Base-by-base conservation (phyloP, 345 rosid species). In the Bruguiera sexangula region DNA sequence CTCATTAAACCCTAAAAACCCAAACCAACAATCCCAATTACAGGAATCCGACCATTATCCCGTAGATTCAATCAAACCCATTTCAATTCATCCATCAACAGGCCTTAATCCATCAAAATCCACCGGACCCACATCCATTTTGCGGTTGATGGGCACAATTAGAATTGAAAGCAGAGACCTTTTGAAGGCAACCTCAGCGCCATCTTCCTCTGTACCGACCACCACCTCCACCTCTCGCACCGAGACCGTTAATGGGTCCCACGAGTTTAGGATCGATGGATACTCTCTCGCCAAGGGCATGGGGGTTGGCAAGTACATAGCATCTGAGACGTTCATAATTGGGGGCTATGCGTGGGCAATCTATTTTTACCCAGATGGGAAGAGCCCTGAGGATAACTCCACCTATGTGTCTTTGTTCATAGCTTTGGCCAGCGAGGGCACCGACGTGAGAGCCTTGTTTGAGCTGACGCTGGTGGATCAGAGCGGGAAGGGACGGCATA, bases 301-400 rank as follows among this genome's bases (percentile, higher is more conserved):
- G 53, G 96, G 95, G 61, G 66, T 82, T 66, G 92, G 88, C 43
- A 87, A 87, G 69, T 89, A 87, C 76, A 69, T 76, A 65, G 84
- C 87, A 1, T 87, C 92, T 9, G 88, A 85, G 5, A 87, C 84
- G 24, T 87, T 89, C 73, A 61, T 79, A 65, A 85, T 89, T 18
- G 95, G 95, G 22, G 92, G 95, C 2, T 89, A 81, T 67, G 74
- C 79, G 59, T 87, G 92, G 95, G 95, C 92, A 39, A 77, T 89
- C 70, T 89, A 87, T 68, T 89, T 89, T 66, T 89, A 89, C 61
- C 92, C 95, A 6, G 95, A 85, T 63, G 95, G 95, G n/a, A 89
- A 89, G 77, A 89, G 88, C 84, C 67, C 74, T 27, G 92, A 89
- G 75, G 92, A 89, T 72, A 84, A 87, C 68, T 83, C 87, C 15